phyloP scores from a whole-genome alignment of 257 asterid genomes.

The Phtheirospermum japonicum region DNA sequence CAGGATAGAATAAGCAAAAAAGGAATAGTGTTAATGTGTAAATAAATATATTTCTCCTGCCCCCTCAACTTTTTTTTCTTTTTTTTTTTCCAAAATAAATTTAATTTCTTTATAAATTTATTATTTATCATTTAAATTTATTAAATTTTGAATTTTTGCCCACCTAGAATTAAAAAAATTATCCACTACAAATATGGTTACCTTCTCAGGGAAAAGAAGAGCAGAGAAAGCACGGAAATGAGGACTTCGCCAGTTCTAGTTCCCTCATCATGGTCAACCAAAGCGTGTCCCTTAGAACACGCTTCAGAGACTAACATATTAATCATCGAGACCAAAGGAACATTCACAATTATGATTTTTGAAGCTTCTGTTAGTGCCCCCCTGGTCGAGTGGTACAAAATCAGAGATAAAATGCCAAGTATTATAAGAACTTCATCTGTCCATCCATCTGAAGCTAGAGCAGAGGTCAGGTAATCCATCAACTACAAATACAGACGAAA shows the following conservation, averaged over 20 bases:
- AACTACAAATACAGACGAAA: slow-evolving; percentile 42
- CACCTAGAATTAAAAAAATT: too few species aligned
- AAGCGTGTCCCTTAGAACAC: slow-evolving; percentile 71
- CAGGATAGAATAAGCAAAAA: slow-evolving; percentile 7
- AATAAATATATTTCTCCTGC: slow-evolving; percentile 1
- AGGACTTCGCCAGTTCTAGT: slow-evolving; percentile 62
- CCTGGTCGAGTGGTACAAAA: slow-evolving; percentile 71
- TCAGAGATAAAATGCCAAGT: slow-evolving; percentile 56
- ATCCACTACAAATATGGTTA: slow-evolving; percentile 28
- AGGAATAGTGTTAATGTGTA: not conserved
- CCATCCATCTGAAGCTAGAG: slow-evolving; percentile 58
- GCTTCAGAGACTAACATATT: slow-evolving; percentile 52
- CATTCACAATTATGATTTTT: slow-evolving; percentile 58
- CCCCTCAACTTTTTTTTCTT: too few species aligned
- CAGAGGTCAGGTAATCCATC: slow-evolving; percentile 46
- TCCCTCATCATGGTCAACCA: slow-evolving; percentile 66
- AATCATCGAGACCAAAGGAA: slow-evolving; percentile 47
- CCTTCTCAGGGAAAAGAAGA: slow-evolving; percentile 79
- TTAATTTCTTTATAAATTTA: too few species aligned
- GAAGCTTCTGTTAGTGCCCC: slow-evolving; percentile 71
- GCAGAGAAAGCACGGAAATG: slow-evolving; percentile 52
- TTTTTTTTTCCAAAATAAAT: too few species aligned
- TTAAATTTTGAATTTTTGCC: too few species aligned
- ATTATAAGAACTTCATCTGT: slow-evolving; percentile 51
- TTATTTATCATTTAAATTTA: too few species aligned